Conservation (phyloP, 2,329 filamentous ascomycete species). For the Huntiella savannae region DNA sequence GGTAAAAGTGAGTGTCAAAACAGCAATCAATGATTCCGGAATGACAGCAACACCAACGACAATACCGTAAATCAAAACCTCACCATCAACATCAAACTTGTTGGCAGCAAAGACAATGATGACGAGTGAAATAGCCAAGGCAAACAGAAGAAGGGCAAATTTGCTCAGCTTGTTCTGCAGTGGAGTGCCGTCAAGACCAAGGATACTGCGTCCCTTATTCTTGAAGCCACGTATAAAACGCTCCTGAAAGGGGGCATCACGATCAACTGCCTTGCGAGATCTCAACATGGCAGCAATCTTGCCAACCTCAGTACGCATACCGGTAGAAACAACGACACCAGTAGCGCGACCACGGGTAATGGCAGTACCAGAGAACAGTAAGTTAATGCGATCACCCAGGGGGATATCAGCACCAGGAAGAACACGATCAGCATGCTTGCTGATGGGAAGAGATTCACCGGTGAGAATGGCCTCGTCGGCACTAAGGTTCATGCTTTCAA, state of each 20-base stretch:
- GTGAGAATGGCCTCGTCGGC: slow-evolving; percentile 60
- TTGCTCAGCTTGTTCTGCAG: slow-evolving; percentile 72
- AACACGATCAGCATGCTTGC: slow-evolving; percentile 40
- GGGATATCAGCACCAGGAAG: slow-evolving; percentile 35
- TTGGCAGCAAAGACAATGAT: slow-evolving; percentile 43
- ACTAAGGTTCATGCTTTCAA: slow-evolving; percentile 52
- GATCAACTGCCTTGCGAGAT: slow-evolving; percentile 28
- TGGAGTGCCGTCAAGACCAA: slow-evolving; percentile 58
- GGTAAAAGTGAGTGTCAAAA: slow-evolving; percentile 53
- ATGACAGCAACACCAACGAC: slow-evolving; percentile 45
- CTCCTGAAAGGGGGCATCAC: slow-evolving; percentile 21
- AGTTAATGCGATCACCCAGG: slow-evolving; percentile 50
- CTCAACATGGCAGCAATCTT: slow-evolving; percentile 54
- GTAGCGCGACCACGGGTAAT: slow-evolving; percentile 50
- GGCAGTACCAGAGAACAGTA: slow-evolving; percentile 54
- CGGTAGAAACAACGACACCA: slow-evolving; percentile 51
- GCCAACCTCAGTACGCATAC: slow-evolving; percentile 57
- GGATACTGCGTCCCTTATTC: slow-evolving; percentile 30
- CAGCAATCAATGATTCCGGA: slow-evolving; percentile 47
- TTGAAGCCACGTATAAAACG: slow-evolving; percentile 26
- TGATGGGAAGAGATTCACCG: slow-evolving; percentile 51
- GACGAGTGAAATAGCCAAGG: slow-evolving; percentile 42
- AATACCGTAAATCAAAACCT: slow-evolving; percentile 42
- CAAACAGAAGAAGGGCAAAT: slow-evolving; percentile 65
- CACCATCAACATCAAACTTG: slow-evolving; percentile 31